These are phyloP conservation scores for Aegle marmelos DNA, from an alignment of 345 rosid species.

Conservation along the genomic window DNA sequence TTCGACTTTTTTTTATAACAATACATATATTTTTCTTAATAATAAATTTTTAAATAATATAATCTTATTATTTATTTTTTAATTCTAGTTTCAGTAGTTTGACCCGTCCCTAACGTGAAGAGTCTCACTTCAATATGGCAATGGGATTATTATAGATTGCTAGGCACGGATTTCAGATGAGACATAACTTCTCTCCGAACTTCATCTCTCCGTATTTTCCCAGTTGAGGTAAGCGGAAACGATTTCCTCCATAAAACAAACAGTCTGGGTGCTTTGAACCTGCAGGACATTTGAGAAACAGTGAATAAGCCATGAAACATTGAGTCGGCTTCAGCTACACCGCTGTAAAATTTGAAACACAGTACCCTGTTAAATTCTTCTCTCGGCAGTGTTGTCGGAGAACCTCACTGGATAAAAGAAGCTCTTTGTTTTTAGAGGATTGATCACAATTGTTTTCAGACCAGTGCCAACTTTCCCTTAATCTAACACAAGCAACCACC, in stretches of 20 bases:
- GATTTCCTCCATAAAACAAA: conserved; percentile 62
- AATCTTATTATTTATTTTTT: no score
- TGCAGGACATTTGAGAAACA: conserved; percentile 28
- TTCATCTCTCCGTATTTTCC: conserved; percentile 71
- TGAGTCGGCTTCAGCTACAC: not conserved
- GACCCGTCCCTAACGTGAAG: no score
- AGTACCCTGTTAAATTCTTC: conserved; percentile 59
- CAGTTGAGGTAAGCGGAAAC: conserved; percentile 64
- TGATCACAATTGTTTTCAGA: conserved; percentile 24
- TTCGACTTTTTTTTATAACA: fast-evolving
- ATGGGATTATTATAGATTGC: conserved; percentile 46
- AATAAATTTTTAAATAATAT: no score
- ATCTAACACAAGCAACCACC: conserved; percentile 67
- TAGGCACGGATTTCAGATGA: conserved; percentile 32
- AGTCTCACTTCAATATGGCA: no score
- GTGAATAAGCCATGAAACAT: not conserved
- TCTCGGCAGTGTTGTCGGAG: conserved; percentile 47
- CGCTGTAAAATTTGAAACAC: not conserved
- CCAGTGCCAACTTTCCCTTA: conserved; percentile 68
- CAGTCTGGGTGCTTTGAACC: conserved; percentile 74
- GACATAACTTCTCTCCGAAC: conserved; percentile 47
- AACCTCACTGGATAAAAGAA: conserved; percentile 42
- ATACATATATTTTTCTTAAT: no score
- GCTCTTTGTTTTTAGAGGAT: conserved; percentile 15
- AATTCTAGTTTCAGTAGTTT: no score